A percentile compares a stretch with the other conserved stretches of the same genome.
phyloP scores from a whole-genome alignment of 2,329 filamentous ascomycete species.

The Ilyonectria mors-panacis region DNA sequence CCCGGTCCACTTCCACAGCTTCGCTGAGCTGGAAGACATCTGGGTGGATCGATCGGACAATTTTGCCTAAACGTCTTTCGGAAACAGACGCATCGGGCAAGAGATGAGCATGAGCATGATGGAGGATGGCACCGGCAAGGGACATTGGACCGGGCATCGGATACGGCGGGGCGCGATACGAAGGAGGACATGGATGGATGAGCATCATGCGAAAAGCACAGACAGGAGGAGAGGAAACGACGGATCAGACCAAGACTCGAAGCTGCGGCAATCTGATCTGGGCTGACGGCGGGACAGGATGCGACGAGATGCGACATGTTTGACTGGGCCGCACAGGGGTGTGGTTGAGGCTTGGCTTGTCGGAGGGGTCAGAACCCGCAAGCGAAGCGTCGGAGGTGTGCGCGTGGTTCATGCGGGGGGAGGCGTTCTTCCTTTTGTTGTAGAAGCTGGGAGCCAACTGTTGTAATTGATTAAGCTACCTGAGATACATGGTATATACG shows the following conservation, averaged over 20 bases:
- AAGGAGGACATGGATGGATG: constrained; percentile 30
- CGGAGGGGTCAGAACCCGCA: constrained; percentile 17
- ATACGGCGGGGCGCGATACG: constrained; percentile 21
- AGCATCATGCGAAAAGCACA: constrained; percentile 35
- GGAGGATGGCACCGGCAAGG: constrained; percentile 13
- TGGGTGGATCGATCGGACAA: constrained; percentile 95
- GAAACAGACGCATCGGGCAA: constrained; percentile 7
- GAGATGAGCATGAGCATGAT: constrained; percentile 18
- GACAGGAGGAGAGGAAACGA: constrained; percentile 32
- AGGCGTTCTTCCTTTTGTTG: constrained; percentile 42
- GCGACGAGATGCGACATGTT: constrained; percentile 26
- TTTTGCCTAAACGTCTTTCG: constrained; percentile 77
- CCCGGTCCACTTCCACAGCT: constrained; percentile 96
- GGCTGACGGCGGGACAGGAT: constrained; percentile 23
- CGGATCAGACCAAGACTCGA: constrained; percentile 30
- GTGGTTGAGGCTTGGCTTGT: constrained; percentile 23
- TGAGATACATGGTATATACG: not conserved
- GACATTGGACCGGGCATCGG: constrained; percentile 18
- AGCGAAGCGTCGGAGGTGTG: constrained; percentile 28
- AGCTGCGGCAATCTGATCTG: constrained; percentile 32
- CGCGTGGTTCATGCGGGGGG: constrained; percentile 32
- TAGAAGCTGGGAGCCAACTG: constrained; percentile 29
- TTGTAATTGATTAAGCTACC: constrained; percentile 40
- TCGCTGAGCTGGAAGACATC: constrained; percentile 96
- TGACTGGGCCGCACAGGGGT: constrained; percentile 27